Percentiles rank a stretch among this genome's conserved stretches.
phyloP scores from a whole-genome alignment of 108 stramenopile genomes.

The Aurantiochytrium sp. region DNA sequence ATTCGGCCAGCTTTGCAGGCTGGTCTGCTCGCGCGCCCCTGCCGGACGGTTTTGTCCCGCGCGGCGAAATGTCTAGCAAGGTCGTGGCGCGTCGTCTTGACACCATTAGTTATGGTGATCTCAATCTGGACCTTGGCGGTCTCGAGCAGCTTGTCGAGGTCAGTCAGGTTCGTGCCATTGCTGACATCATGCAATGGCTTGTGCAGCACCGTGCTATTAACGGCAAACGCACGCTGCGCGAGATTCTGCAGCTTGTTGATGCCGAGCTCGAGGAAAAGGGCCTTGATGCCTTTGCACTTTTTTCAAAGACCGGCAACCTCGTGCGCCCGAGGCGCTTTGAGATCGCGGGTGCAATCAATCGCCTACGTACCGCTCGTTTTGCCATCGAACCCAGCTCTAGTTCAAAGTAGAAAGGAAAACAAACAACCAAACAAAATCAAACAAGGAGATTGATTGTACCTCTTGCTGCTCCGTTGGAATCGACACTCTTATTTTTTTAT shows the following conservation, averaged over 20 bases:
- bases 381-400: background rate
- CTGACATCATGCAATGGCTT: constrained; percentile 17
- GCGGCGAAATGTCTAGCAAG: constrained; percentile 4
- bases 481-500: no score
- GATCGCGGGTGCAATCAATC: constrained; percentile 32
- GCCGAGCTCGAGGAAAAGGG: constrained; percentile 19
- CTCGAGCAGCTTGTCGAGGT: constrained; percentile 48
- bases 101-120: constrained; percentile 34
- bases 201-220: background rate
- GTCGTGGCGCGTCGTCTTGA: constrained; percentile 27
- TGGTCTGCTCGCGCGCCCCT: background rate
- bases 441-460: background rate
- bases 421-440: background rate
- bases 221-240: background rate
- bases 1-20: background rate
- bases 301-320: constrained; percentile 17
- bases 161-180: constrained; percentile 43
- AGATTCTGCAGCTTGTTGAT: constrained; percentile 31
- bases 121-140: constrained; percentile 37
- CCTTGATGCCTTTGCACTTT: constrained; percentile 19
- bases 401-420: no score
- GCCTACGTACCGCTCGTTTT: constrained; percentile 22
- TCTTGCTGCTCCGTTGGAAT: no score
- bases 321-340: constrained; percentile 42
- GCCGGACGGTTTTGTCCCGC: background rate